Evolutionary conservation across 2,329 filamentous ascomycete genomes (phyloP).

Genomic region (Exophiala calicioides): DNA sequence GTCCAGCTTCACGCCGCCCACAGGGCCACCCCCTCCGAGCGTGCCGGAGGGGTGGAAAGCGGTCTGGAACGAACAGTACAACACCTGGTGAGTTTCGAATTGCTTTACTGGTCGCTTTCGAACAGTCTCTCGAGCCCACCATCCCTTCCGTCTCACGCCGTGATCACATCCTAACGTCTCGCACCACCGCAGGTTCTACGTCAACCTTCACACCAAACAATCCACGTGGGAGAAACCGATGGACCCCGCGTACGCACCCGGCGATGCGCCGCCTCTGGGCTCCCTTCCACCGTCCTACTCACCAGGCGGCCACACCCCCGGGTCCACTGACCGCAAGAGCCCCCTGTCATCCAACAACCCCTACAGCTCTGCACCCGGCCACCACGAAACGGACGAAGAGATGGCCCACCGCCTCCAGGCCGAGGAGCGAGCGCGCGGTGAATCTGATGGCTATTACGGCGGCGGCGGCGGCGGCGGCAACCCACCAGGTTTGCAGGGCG

Average conservation of each 20-base stretch:
- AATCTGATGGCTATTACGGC: slow-evolving; percentile 52
- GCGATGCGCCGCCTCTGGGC: slow-evolving; percentile 47
- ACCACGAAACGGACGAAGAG: slow-evolving; percentile 65
- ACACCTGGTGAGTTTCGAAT: slow-evolving; percentile 65
- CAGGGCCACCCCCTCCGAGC: slow-evolving; percentile 58
- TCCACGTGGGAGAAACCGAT: slow-evolving; percentile 90
- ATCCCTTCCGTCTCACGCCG: not conserved
- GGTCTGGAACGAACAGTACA: slow-evolving; percentile 75
- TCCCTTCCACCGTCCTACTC: slow-evolving; percentile 71
- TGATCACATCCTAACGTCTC: slow-evolving; percentile 5
- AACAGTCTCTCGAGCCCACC: not conserved
- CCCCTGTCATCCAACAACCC: slow-evolving; percentile 69
- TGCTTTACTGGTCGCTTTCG: not conserved
- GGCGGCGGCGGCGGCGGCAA: slow-evolving; percentile 22
- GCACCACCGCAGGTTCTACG: slow-evolving; percentile 74
- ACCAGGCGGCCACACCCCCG: slow-evolving; percentile 47
- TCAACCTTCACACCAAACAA: slow-evolving; percentile 82
- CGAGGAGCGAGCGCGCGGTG: slow-evolving; percentile 68
- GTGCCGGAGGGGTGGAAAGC: slow-evolving; percentile 77
- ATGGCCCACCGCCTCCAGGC: slow-evolving; percentile 77
- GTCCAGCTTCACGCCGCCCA: slow-evolving; percentile 41
- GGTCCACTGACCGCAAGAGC: slow-evolving; percentile 47
- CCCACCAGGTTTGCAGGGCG: slow-evolving; percentile 23
- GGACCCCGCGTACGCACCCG: slow-evolving; percentile 61
- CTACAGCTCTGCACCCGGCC: slow-evolving; percentile 54